Conservation (phyloP, 345 rosid species). For the Anastatica hierochuntica region DNA sequence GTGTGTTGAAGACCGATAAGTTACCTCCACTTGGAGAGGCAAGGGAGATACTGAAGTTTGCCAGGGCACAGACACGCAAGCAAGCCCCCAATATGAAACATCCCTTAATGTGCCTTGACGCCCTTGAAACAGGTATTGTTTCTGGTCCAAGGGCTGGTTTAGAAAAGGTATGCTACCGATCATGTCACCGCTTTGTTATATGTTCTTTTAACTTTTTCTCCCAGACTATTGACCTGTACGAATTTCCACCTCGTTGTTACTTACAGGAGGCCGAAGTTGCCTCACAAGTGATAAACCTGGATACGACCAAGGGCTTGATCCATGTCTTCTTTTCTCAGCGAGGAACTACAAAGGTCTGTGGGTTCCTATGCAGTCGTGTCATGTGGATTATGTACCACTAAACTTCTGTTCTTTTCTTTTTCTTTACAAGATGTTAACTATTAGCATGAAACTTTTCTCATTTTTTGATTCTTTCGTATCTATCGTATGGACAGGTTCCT, state of each 20-base stretch:
- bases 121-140: slow-evolving; percentile 75
- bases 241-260: slow-evolving; percentile 9
- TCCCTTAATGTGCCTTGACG: slow-evolving; percentile 78
- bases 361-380: not conserved
- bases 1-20: slow-evolving; percentile 69
- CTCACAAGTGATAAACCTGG: slow-evolving; percentile 44
- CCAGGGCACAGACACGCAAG: slow-evolving; percentile 56
- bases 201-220: slow-evolving; percentile 3
- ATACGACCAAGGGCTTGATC: slow-evolving; percentile 78
- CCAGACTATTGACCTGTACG: too few relatives aligned
- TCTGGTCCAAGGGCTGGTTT: slow-evolving; percentile 75
- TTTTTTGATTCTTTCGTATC: not conserved
- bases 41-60: slow-evolving; percentile 79
- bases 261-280: slow-evolving; percentile 68
- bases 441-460: not conserved
- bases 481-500: slow-evolving; percentile 49
- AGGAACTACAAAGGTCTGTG: slow-evolving; percentile 69
- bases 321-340: slow-evolving; percentile 87
- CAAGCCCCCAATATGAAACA: slow-evolving; percentile 77
- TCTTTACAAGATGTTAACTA: not conserved
- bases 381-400: slow-evolving; percentile 2
- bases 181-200: not conserved
- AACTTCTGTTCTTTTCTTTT: not conserved
- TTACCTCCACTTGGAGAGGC: slow-evolving; percentile 85
- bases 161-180: slow-evolving; percentile 47